Evolutionary conservation across 75 land plant genomes (phyloP), one percentile per base, ranked within the genome.

Genomic region (Selaginella moellendorffii): DNA sequence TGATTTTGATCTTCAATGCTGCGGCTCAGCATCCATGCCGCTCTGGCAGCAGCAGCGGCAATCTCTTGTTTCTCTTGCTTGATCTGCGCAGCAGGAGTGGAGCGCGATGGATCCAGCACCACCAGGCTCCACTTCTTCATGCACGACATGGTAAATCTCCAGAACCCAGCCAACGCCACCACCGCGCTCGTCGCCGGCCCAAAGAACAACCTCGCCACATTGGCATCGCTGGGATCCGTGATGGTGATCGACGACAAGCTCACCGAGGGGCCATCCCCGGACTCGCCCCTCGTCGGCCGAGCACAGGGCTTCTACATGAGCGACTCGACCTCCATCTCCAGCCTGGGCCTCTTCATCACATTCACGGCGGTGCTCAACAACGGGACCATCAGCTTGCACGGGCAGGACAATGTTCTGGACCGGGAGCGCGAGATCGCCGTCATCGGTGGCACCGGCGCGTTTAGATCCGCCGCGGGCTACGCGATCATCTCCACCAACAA

Each of bases 401-500:
- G 82, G 0, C 28, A 61, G 12, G 69, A 64, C 42, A 61, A 54
- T n/a, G 63, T 54, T 30, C 62, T 54, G n/a, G 17, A 64, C 59
- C 22, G 14, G 27, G 0, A 53, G 17, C 54, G 84, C 22, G 82
- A 81, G 68, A 19, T 80, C 2, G n/a, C 68, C 2, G 68, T 81
- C 2, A 76, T 80, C 25, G 79, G 80, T 18, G 84, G 84, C 18
- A 80, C 84, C 1, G 82, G 78, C 14, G 20, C 14, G 9, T 81
- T 79, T 51, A 31, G 82, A 2, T 76, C 72, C 23, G 82, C 76
- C 0, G 54, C 65, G 27, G 84, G 82, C 0, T 81, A 66, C 29
- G 82, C 69, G 0, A 68, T 67, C 0, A 62, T 83, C 1, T 70
- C 68, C 69, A 65, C 74, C 2, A 28, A 74, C 31, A 77, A 2